Evolutionary conservation across 2,329 filamentous ascomycete genomes (phyloP).

Genomic region (Pseudogymnoascus sp.): DNA sequence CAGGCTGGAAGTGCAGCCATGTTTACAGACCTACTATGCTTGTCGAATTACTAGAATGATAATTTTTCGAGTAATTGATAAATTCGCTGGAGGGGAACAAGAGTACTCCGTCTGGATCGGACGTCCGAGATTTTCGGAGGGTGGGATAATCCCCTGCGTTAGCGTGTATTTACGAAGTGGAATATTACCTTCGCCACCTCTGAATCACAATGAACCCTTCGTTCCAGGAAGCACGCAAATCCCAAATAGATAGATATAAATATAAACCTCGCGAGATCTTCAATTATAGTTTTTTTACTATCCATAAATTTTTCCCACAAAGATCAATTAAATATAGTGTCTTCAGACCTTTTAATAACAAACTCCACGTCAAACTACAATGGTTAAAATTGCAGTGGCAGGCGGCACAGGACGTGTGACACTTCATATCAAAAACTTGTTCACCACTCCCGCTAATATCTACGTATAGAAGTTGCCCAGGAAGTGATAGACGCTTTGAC

Average conservation of each 20-base stretch:
- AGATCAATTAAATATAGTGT: background rate
- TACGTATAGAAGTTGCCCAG: conserved; percentile 40
- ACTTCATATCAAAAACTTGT: background rate
- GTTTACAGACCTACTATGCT: background rate
- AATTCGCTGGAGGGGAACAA: background rate
- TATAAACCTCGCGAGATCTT: background rate
- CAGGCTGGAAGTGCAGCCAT: background rate
- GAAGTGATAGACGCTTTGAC: conserved; percentile 46
- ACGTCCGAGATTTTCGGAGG: conserved; percentile 3
- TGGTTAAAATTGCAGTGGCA: background rate
- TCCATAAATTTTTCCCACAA: background rate
- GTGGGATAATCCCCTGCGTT: background rate
- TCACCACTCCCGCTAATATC: background rate
- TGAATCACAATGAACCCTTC: background rate
- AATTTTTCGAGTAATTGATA: background rate
- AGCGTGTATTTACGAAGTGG: background rate
- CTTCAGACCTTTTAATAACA: background rate
- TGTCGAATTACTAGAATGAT: background rate
- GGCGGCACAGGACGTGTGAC: background rate
- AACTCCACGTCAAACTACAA: background rate
- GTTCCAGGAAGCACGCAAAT: no score
- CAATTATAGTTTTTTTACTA: background rate
- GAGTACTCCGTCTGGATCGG: background rate
- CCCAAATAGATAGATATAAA: background rate
- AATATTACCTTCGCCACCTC: background rate